These are phyloP conservation scores for Clitopilus hobsonii DNA, from an alignment of 768 basidiomycete species.

Conservation along the genomic window DNA sequence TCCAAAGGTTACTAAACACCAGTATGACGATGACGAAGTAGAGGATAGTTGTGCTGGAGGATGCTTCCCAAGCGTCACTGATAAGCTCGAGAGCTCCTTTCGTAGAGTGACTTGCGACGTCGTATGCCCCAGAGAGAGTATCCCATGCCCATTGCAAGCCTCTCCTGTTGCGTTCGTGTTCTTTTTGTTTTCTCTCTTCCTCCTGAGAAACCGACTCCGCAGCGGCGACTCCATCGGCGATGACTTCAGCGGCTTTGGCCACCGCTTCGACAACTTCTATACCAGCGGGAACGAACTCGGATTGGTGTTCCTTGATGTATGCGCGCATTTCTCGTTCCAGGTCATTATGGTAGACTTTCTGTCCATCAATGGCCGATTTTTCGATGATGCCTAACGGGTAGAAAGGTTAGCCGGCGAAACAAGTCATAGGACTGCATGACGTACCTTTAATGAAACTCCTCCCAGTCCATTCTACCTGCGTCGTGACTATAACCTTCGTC, in stretches of 20 bases:
- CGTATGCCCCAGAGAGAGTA: constrained; percentile 71
- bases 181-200: constrained; percentile 50
- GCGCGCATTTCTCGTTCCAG: constrained; percentile 80
- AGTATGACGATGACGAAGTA: constrained; percentile 69
- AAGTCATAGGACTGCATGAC: background rate
- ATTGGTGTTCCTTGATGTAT: constrained; percentile 86
- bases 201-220: constrained; percentile 19
- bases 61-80: constrained; percentile 75
- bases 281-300: constrained; percentile 87
- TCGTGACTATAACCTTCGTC: constrained; percentile 80
- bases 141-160: constrained; percentile 87
- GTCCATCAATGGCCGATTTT: constrained; percentile 85
- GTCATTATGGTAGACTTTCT: constrained; percentile 80
- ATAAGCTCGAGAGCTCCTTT: constrained; percentile 73
- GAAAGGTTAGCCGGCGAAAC: constrained; percentile 1
- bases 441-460: constrained; percentile 93
- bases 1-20: constrained; percentile 77
- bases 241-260: constrained; percentile 35
- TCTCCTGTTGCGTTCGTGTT: constrained; percentile 64
- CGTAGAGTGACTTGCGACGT: constrained; percentile 68
- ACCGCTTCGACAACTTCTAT: constrained; percentile 49
- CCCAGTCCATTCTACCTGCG: constrained; percentile 93
- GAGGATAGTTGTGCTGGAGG: constrained; percentile 65
- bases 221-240: too few relatives aligned
- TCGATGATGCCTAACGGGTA: constrained; percentile 79